A percentile compares a stretch with the other conserved stretches of the same genome.
phyloP scores from a whole-genome alignment of 1,284 basidiomycete genomes.

The Ceratobasidium sp. region DNA sequence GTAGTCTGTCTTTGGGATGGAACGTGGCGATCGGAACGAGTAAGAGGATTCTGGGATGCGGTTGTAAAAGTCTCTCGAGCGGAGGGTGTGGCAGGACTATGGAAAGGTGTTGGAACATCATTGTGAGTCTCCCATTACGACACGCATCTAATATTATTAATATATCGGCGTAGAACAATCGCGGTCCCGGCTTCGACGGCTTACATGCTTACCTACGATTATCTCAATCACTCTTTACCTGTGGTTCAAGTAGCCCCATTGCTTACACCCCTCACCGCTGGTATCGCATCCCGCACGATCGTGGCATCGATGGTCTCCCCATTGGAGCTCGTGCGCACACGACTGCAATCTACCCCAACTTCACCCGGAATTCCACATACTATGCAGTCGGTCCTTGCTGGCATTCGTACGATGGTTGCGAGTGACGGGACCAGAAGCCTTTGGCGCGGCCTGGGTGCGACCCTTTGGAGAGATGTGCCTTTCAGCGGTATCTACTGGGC shows the following conservation, averaged over 20 bases:
- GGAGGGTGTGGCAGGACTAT: constrained; percentile 83
- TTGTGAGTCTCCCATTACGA: constrained; percentile 68
- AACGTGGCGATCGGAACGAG: constrained; percentile 75
- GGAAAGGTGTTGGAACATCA: constrained; percentile 91
- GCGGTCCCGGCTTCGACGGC: constrained; percentile 92
- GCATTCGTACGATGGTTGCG: constrained; percentile 73
- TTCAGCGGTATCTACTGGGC: constrained; percentile 96
- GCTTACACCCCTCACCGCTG: constrained; percentile 83
- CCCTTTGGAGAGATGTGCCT: constrained; percentile 96
- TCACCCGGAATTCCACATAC: constrained; percentile 79
- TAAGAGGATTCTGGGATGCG: constrained; percentile 86
- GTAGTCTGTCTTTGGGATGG: constrained; percentile 81
- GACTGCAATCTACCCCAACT: constrained; percentile 88
- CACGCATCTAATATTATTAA: constrained; percentile 3
- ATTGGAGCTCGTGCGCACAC: constrained; percentile 93
- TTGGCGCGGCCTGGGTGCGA: constrained; percentile 92
- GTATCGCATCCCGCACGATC: constrained; percentile 83
- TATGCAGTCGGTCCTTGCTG: constrained; percentile 73
- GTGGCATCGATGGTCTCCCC: constrained; percentile 89
- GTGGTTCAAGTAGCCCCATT: constrained; percentile 59
- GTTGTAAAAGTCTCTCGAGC: constrained; percentile 80
- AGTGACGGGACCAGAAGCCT: constrained; percentile 77
- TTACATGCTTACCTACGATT: constrained; percentile 98
- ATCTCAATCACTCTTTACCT: constrained; percentile 74
- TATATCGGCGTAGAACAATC: constrained; percentile 74